Percentiles rank a stretch among this genome's conserved stretches.
Evolutionary conservation across 2,329 filamentous ascomycete species (phyloP).

Genomic region (Penicillium sp.): DNA sequence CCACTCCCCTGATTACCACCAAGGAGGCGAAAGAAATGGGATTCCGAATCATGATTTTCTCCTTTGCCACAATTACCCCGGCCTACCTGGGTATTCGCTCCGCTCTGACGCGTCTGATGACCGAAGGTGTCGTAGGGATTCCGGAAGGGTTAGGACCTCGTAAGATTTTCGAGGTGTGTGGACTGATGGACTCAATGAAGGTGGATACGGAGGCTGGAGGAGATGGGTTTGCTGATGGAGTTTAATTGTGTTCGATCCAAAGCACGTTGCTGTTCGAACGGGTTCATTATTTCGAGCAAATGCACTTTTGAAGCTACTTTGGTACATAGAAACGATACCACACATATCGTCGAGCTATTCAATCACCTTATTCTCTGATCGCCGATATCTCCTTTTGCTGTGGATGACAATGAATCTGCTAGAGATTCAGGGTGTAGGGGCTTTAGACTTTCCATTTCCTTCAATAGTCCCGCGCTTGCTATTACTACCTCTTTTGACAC

Average conservation of each 20-base stretch:
- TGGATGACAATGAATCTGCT: not conserved
- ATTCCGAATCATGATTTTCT: conserved; percentile 50
- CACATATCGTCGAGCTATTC: not conserved
- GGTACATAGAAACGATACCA: not conserved
- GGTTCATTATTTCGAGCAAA: not conserved
- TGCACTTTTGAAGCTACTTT: not conserved
- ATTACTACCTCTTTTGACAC: conserved; percentile 18
- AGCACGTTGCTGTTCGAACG: not conserved
- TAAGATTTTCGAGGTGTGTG: conserved; percentile 47
- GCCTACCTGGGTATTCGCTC: conserved; percentile 42
- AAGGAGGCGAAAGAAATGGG: conserved; percentile 46
- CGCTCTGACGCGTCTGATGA: conserved; percentile 40
- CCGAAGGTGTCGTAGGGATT: conserved; percentile 39
- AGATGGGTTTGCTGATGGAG: conserved; percentile 33
- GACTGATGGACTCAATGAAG: conserved; percentile 44
- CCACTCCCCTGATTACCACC: conserved; percentile 41
- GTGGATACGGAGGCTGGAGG: conserved; percentile 45
- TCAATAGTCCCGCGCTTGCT: not conserved
- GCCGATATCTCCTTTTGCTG: not conserved
- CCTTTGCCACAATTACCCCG: conserved; percentile 42
- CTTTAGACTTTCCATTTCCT: not conserved
- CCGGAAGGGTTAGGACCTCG: conserved; percentile 37
- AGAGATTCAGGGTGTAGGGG: not conserved
- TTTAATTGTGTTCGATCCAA: conserved; percentile 18
- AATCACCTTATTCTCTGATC: not conserved